Evolutionary conservation across 164 flowering plant genomes (phyloP).

Genomic region (Cinnamomum micranthum): DNA sequence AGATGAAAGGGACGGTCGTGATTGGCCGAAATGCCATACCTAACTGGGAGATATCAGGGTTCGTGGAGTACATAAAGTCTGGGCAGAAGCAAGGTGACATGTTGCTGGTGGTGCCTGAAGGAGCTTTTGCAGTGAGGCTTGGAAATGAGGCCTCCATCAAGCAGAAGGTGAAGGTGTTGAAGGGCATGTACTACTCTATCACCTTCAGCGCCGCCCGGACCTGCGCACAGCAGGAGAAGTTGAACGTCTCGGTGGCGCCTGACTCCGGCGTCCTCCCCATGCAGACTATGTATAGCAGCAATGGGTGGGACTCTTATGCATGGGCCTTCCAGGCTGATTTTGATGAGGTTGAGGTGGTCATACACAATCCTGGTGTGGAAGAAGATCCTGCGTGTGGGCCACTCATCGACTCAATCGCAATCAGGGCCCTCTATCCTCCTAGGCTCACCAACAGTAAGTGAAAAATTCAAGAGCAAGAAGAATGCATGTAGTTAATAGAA

Average conservation of each 20-base stretch:
- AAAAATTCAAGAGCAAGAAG: no score
- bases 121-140: slow-evolving; percentile 67
- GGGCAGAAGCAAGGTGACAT: slow-evolving; percentile 88
- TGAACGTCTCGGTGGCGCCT: slow-evolving; percentile 52
- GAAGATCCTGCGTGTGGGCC: slow-evolving; percentile 99
- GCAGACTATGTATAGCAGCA: slow-evolving; percentile 68
- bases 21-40: slow-evolving; percentile 49
- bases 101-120: slow-evolving; percentile 78
- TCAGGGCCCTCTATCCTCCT: slow-evolving; percentile 65
- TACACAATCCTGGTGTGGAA: slow-evolving; percentile 83
- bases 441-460: slow-evolving; percentile 60
- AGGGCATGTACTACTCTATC: slow-evolving; percentile 52
- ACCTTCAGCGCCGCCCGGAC: slow-evolving; percentile 76
- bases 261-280: slow-evolving; percentile 48
- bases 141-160: slow-evolving; percentile 76
- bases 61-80: slow-evolving; percentile 73
- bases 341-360: slow-evolving; percentile 24
- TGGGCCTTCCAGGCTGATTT: slow-evolving; percentile 50
- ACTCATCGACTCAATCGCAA: slow-evolving; percentile 72
- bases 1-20: slow-evolving; percentile 66
- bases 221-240: slow-evolving; percentile 61
- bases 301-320: slow-evolving; percentile 57
- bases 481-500: no score
- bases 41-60: slow-evolving; percentile 66
- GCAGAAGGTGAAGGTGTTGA: slow-evolving; percentile 43